Evolutionary conservation across 148 eudicot species (phyloP), one percentile per base, ranked within the genome.

Genomic region (Simmondsia chinensis): DNA sequence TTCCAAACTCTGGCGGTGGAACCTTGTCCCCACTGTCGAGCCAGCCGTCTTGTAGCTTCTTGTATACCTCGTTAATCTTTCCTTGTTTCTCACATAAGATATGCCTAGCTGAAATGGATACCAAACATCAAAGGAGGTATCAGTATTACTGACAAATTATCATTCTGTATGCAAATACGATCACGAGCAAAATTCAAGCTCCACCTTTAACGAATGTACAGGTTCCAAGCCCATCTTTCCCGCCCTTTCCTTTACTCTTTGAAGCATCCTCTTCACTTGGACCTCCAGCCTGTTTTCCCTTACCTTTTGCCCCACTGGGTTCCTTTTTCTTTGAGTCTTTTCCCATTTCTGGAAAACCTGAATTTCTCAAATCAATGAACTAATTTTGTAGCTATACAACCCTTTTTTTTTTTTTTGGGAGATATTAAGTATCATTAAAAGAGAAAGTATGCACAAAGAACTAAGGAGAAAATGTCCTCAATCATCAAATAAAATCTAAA

Each of bases 1-100:
- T 82, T 24, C 94, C 99, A 70, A 91, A 91, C 63, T 91, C 99
- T 48, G 99, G 87, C 23, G 95, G 95, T 52, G 99, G 99, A 66
- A 91, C 95, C 51, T 91, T 85, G 56, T 91, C 99, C 46, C 95
- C 99, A 37, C 61, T 79, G 49, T 61, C 64, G 39, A 91, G 95
- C 99, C 99, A 85, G 21, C 85, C 94, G 51, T 87, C 94, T 58
- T 71, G 86, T 51, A 91, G 72, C 68, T 85, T 91, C 73, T 91
- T 88, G 70, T 91, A 85, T 45, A 94, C 99, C 59, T 91, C 99
- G 64, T 85, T 91, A 41, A 91, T 91, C 59, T 85, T 91, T 31
- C 94, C 94, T 73, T 91, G 95, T 66, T 91, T 91, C 75, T 85
- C 99, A 43, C 99, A 82, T 49, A 91, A 69, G 43, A 91, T 60